A percentile compares a stretch with the other conserved stretches of the same genome.
These are phyloP conservation scores for Aspergillus indologenus DNA, from an alignment of 495 filamentous ascomycete genomes.

Conservation along the genomic window DNA sequence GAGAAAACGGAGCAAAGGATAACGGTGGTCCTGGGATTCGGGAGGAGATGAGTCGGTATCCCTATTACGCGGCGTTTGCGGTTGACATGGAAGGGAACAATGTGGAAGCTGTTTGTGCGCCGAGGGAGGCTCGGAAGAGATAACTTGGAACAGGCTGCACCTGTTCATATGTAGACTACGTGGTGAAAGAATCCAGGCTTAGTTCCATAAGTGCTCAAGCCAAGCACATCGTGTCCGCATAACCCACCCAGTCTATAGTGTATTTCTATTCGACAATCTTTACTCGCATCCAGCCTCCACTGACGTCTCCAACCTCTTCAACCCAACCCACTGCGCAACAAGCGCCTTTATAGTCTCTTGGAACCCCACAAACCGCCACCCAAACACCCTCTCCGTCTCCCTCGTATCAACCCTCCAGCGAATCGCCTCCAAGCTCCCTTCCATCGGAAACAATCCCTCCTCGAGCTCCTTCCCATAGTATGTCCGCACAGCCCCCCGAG, in stretches of 20 bases:
- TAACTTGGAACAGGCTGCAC: too few relatives aligned
- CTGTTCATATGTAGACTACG: too few relatives aligned
- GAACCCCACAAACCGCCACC: slow-evolving; percentile 42
- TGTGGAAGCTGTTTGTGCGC: slow-evolving; percentile 13
- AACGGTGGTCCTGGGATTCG: slow-evolving; percentile 16
- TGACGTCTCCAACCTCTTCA: not conserved
- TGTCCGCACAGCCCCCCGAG: slow-evolving; percentile 32
- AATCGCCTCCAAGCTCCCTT: slow-evolving; percentile 34
- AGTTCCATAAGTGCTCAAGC: too few relatives aligned
- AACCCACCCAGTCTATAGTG: too few relatives aligned
- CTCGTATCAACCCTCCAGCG: slow-evolving; percentile 39
- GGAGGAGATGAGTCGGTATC: slow-evolving; percentile 18
- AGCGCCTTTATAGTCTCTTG: slow-evolving; percentile 42
- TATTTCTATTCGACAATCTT: too few relatives aligned
- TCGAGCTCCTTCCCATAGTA: slow-evolving; percentile 41
- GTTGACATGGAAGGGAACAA: slow-evolving; percentile 16
- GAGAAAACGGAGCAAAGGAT: slow-evolving; percentile 8
- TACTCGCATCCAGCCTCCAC: not conserved
- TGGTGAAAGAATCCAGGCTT: too few relatives aligned
- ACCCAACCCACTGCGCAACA: slow-evolving; percentile 24
- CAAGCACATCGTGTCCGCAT: too few relatives aligned
- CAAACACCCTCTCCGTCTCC: slow-evolving; percentile 44
- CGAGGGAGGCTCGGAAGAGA: too few relatives aligned
- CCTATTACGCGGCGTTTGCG: slow-evolving; percentile 16
- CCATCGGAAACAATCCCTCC: slow-evolving; percentile 33